Conservation (phyloP, 2,329 filamentous ascomycete genomes). For the Phaeosphaeria sp. region DNA sequence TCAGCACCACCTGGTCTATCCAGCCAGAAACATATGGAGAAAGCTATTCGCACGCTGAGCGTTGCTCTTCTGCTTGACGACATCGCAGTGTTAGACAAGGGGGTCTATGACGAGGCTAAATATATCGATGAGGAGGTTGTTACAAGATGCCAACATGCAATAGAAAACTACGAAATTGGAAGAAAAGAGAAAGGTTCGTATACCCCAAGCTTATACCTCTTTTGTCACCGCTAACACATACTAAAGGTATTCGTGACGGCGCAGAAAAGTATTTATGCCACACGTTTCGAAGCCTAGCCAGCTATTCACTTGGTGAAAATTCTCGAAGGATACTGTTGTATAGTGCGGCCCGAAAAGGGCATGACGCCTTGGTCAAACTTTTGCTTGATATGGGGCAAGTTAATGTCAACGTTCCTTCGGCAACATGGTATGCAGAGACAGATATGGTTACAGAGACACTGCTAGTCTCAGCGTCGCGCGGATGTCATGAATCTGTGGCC, state of each 20-base stretch:
- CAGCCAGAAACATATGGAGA: neutral
- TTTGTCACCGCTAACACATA: neutral
- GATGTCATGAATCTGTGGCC: neutral
- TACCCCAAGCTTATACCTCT: neutral
- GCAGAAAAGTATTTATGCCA: neutral
- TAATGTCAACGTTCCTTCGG: neutral
- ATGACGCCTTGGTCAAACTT: neutral
- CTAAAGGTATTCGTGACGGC: neutral
- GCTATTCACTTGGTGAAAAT: neutral
- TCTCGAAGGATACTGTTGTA: neutral
- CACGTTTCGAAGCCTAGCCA: neutral
- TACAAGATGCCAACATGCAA: neutral
- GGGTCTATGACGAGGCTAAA: too few species aligned
- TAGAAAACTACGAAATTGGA: neutral
- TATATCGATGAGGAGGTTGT: neutral
- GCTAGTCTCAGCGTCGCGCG: neutral
- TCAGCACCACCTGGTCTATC: neutral
- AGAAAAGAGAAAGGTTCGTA: neutral
- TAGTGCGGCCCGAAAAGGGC: neutral
- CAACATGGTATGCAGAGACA: too few species aligned
- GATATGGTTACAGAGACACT: neutral
- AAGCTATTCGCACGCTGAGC: neutral
- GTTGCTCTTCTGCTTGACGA: neutral
- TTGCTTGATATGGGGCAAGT: neutral
- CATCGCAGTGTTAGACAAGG: too few species aligned